These are phyloP conservation scores for Helianthus annuus DNA, from an alignment of 129 eudicot genomes.

Conservation along the genomic window HanXRQr2.0-SUNRISE NC_035446.2:46166119-46166618, in stretches of 20 bases:
- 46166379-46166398: conserved; percentile 57
- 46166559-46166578: too few relatives aligned
- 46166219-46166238: too few relatives aligned
- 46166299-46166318: conserved; percentile 53
- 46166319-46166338: conserved; percentile 59
- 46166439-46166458: not conserved
- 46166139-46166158: conserved; percentile 42
- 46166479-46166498: not conserved
- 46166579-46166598: too few relatives aligned
- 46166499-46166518: not conserved
- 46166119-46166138: conserved; percentile 49
- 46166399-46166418: conserved; percentile 69
- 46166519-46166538: not conserved
- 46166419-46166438: not conserved
- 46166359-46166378: conserved; percentile 57
- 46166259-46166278: too few relatives aligned
- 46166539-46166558: not conserved
- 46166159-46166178: conserved; percentile 46
- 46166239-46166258: not conserved
- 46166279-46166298: not conserved
- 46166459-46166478: not conserved
- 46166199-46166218: conserved; percentile 32
- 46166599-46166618: too few relatives aligned
- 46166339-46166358: conserved; percentile 60
- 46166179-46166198: conserved; percentile 58